phyloP scores from a whole-genome alignment of 75 land plant species.

The Selaginella tamariscina region DNA sequence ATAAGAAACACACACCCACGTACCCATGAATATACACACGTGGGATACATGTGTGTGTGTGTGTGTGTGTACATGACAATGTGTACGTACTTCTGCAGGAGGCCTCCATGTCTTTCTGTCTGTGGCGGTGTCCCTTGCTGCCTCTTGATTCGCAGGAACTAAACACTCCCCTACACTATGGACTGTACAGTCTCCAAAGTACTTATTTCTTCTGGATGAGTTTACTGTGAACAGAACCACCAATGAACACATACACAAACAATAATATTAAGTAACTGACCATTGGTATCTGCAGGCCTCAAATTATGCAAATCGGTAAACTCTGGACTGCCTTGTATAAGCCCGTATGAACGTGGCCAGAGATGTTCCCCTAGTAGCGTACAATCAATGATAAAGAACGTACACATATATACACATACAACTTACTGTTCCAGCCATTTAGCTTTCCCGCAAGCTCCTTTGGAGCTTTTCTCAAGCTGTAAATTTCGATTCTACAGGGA shows the following conservation, averaged over 20 bases:
- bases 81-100: slow-evolving; percentile 33
- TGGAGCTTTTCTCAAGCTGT: slow-evolving; percentile 35
- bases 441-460: slow-evolving; percentile 41
- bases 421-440: slow-evolving; percentile 69
- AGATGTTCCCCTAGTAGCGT: slow-evolving; percentile 54
- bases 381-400: not conserved
- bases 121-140: slow-evolving; percentile 57
- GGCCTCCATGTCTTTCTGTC: slow-evolving; percentile 50
- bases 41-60: slow-evolving; percentile 47
- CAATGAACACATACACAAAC: slow-evolving; percentile 2
- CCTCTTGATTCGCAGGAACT: slow-evolving; percentile 53
- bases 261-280: slow-evolving; percentile 15
- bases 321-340: slow-evolving; percentile 36
- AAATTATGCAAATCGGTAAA: slow-evolving; percentile 63
- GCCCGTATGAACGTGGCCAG: slow-evolving; percentile 73
- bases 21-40: slow-evolving; percentile 46
- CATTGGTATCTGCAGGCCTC: slow-evolving; percentile 61
- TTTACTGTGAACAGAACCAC: slow-evolving; percentile 30
- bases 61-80: slow-evolving; percentile 13
- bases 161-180: slow-evolving; percentile 22
- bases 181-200: slow-evolving; percentile 41
- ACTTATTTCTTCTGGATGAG: slow-evolving; percentile 66
- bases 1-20: not conserved
- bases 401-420: not conserved
- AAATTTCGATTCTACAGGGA: slow-evolving; percentile 46